Conservation (phyloP, 1,284 basidiomycete species). For the Trichosporon sp. region DNA sequence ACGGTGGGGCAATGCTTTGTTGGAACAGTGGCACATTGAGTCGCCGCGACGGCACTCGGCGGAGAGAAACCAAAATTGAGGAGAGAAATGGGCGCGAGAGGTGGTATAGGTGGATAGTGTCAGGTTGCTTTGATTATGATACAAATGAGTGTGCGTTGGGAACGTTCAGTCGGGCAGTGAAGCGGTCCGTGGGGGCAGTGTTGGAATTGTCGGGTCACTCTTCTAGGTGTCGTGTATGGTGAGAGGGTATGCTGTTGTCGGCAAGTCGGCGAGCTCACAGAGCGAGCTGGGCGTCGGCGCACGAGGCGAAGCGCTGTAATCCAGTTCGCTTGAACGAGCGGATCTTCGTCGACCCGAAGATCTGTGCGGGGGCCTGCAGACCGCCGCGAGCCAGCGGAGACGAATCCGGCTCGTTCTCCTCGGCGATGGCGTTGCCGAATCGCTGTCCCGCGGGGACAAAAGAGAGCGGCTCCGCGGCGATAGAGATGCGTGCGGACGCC, state of each 20-base stretch:
- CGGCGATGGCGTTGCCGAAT: constrained; percentile 27
- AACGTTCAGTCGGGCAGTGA: neutral
- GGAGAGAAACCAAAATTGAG: neutral
- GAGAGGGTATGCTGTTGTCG: neutral
- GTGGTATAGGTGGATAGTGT: neutral
- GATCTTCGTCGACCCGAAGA: constrained; percentile 44
- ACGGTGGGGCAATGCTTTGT: neutral
- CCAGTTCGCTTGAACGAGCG: constrained; percentile 23
- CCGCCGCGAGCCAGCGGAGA: constrained; percentile 27
- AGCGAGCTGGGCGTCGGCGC: constrained; percentile 11
- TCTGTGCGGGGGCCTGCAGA: constrained; percentile 32
- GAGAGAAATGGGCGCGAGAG: neutral
- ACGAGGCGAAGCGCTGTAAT: constrained; percentile 17
- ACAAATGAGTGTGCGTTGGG: constrained; percentile 1
- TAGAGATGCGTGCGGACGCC: constrained; percentile 12
- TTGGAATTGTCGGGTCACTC: neutral
- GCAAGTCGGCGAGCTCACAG: neutral
- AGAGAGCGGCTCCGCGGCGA: constrained; percentile 3
- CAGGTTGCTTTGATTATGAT: neutral
- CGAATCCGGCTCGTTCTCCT: constrained; percentile 37
- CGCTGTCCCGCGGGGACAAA: constrained; percentile 11
- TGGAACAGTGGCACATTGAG: neutral
- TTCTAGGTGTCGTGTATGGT: neutral
- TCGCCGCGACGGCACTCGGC: constrained; percentile 3
- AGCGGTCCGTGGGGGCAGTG: neutral